These are phyloP conservation scores for Dothistroma pini DNA, from an alignment of 2,329 filamentous ascomycete genomes.

Conservation along the genomic window DNA sequence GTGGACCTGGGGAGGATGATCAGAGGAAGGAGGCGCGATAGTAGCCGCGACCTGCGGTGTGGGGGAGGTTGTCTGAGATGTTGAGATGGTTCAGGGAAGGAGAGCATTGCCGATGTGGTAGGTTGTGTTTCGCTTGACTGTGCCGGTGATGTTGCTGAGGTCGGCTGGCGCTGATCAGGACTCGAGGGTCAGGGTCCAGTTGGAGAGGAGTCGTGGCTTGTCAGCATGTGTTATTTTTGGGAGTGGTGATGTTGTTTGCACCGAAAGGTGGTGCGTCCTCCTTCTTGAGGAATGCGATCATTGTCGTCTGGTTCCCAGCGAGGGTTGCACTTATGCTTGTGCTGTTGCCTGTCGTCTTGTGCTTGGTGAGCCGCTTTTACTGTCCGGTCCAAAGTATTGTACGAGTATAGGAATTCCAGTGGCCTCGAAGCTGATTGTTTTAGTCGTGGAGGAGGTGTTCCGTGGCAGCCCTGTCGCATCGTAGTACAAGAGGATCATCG, in stretches of 20 bases:
- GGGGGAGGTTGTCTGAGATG: slow-evolving; percentile 3
- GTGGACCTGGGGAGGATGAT: background rate
- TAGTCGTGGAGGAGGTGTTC: slow-evolving; percentile 18
- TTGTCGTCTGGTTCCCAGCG: slow-evolving; percentile 39
- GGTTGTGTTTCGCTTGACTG: slow-evolving; percentile 9
- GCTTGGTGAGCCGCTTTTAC: slow-evolving; percentile 32
- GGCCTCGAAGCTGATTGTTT: slow-evolving; percentile 30
- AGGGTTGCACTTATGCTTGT: slow-evolving; percentile 38
- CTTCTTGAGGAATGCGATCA: slow-evolving; percentile 37
- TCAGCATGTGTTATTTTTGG: background rate
- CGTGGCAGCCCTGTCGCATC: slow-evolving; percentile 29
- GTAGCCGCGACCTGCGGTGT: slow-evolving; percentile 10
- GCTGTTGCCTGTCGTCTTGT: slow-evolving; percentile 25
- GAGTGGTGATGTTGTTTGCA: background rate
- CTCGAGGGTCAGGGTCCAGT: slow-evolving; percentile 12
- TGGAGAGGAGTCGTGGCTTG: background rate
- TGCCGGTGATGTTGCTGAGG: slow-evolving; percentile 8
- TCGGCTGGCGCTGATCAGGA: slow-evolving; percentile 9
- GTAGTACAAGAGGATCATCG: slow-evolving; percentile 40
- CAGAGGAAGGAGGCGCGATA: slow-evolving; percentile 8
- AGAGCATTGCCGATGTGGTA: slow-evolving; percentile 1
- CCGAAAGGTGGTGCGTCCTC: background rate
- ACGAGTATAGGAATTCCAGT: slow-evolving; percentile 37
- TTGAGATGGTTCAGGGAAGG: slow-evolving; percentile 7
- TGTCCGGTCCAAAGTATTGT: slow-evolving; percentile 45